A percentile compares a stretch with the other conserved stretches of the same genome.
These are phyloP conservation scores for Claviceps humidiphila DNA, from an alignment of 2,329 filamentous ascomycete genomes.

Conservation along the genomic window DNA sequence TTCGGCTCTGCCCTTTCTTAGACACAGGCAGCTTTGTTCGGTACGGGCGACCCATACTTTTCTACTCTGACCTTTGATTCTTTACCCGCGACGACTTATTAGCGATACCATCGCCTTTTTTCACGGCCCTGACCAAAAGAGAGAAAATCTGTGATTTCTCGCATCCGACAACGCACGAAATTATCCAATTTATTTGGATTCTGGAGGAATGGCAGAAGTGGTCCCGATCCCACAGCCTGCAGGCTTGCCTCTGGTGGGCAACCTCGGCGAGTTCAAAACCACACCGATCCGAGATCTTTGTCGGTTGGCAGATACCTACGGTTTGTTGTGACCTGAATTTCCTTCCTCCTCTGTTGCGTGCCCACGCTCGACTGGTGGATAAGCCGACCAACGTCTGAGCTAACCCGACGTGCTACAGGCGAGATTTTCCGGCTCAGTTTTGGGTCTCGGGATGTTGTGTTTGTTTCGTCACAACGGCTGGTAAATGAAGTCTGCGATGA, in stretches of 20 bases:
- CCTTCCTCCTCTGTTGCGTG: background rate
- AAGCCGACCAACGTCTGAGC: too few relatives aligned
- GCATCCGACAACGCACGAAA: too few relatives aligned
- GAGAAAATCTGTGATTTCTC: too few relatives aligned
- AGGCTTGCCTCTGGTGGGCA: constrained; percentile 52
- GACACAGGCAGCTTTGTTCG: too few relatives aligned
- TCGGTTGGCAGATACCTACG: constrained; percentile 51
- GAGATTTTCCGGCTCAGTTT: constrained; percentile 47
- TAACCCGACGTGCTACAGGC: constrained; percentile 22
- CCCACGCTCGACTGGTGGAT: too few relatives aligned
- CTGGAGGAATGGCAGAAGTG: constrained; percentile 17
- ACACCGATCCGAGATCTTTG: constrained; percentile 42
- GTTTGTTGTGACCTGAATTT: constrained; percentile 20
- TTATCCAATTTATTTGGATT: too few relatives aligned
- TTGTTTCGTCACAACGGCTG: constrained; percentile 40
- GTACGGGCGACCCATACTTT: too few relatives aligned
- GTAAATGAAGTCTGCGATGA: constrained; percentile 54
- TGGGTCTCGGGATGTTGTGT: constrained; percentile 31
- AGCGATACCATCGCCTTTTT: too few relatives aligned
- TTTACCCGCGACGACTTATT: too few relatives aligned
- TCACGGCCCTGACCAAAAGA: too few relatives aligned
- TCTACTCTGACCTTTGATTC: too few relatives aligned
- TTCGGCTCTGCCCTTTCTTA: too few relatives aligned
- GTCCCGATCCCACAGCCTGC: constrained; percentile 48
- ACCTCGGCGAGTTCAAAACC: constrained; percentile 48